phyloP scores from a whole-genome alignment of 2,329 filamentous ascomycete genomes.

The Penicillium hordei region DNA sequence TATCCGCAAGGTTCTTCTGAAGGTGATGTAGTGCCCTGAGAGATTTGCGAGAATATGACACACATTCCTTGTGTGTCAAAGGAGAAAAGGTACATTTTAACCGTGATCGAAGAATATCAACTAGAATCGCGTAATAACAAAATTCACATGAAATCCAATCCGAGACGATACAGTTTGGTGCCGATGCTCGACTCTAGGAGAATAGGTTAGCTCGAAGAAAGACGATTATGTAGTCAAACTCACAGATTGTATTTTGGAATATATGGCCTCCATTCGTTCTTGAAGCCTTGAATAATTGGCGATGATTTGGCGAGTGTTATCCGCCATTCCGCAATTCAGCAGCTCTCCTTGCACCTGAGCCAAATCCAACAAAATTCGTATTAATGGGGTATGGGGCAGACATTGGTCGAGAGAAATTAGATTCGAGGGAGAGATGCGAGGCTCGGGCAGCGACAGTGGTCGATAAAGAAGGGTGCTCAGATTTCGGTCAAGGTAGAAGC shows the following conservation, averaged over 20 bases:
- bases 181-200: constrained; percentile 13
- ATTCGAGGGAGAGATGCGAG: constrained; percentile 6
- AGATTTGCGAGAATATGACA: constrained; percentile 21
- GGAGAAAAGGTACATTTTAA: constrained; percentile 22
- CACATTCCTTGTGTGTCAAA: constrained; percentile 23
- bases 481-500: constrained; percentile 30
- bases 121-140: constrained; percentile 27
- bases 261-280: constrained; percentile 21
- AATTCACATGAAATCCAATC: constrained; percentile 28
- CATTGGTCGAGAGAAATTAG: constrained; percentile 3
- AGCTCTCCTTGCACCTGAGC: constrained; percentile 20
- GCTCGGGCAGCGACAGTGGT: constrained; percentile 22
- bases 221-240: neutral
- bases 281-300: constrained; percentile 16
- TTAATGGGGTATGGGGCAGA: constrained; percentile 11
- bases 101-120: constrained; percentile 28
- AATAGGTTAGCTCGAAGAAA: neutral
- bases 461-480: constrained; percentile 28
- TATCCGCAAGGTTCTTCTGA: constrained; percentile 10
- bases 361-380: constrained; percentile 15
- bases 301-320: constrained; percentile 14
- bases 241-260: constrained; percentile 20
- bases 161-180: constrained; percentile 10
- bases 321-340: constrained; percentile 3
- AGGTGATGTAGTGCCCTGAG: constrained; percentile 16